Evolutionary conservation across 106 monocot species (phyloP), one percentile per base, ranked within the genome.

Genomic region (Allium fistulosum): DNA sequence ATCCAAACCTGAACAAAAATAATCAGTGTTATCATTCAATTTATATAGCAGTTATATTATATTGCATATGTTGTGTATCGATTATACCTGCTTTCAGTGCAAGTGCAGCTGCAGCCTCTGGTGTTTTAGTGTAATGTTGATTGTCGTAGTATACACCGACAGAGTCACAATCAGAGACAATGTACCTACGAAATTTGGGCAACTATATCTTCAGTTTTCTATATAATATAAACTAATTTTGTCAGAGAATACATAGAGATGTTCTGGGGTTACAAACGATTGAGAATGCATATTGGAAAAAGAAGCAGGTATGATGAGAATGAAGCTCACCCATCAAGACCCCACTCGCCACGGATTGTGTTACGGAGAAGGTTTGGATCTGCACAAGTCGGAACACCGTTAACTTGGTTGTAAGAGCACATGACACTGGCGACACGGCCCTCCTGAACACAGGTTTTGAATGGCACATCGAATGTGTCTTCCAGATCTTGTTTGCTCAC

Each of bases 361-460:
- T 65, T 59, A 0, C 53, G 72, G 6, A 94, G 90, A 37, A 94
- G 78, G 49, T 68, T 57, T 1, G 62, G 69, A 48, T 90, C 82
- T 9, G 94, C 94, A 48, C 94, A 94, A 46, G 82, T 82, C 49
- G 94, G 94, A 9, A 94, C 70, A 7, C 94, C 94, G 69, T 94
- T 90, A 59, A 94, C 87, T 46, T 87, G 77, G 62, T 94, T 94
- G 71, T 94, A 94, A 4, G 94, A 94, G 72, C 94, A 94, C 94
- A 94, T 94, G 8, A 90, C 82, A 46, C 82, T 78, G 7, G 82
- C 84, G 8, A 74, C 94, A 22, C 78, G 71, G 10, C 94, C 94
- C 16, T 94, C 84, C 17, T 18, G 14, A 26, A 94, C 87, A 37
- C 94, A 94, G 12, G 77, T 52, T 75, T 75, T 76, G 77, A 94